phyloP scores from a whole-genome alignment of 345 rosid genomes.

The Eucalyptus viminalis region DNA sequence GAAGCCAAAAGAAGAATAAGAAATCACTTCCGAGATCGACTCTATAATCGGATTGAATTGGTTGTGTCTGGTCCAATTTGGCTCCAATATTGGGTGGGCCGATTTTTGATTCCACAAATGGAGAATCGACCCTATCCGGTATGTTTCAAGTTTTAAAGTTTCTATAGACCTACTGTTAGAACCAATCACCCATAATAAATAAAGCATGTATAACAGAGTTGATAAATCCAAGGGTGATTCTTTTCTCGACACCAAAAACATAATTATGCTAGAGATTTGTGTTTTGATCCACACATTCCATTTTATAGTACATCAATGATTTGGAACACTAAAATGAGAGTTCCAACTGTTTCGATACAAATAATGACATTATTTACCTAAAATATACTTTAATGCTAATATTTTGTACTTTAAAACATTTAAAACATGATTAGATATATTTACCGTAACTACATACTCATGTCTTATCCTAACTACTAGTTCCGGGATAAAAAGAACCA shows the following conservation, averaged over 20 bases:
- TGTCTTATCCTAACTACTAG: not conserved
- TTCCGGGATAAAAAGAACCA: not conserved
- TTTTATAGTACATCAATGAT: not conserved
- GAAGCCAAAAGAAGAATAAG: not conserved
- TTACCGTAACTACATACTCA: not conserved
- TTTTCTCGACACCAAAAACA: too few relatives aligned
- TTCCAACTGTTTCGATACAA: rapidly evolving
- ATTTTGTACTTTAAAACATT: not conserved
- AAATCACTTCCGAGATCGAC: not conserved
- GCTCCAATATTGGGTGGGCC: not conserved
- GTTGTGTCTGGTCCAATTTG: rapidly evolving
- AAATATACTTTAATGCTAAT: not conserved
- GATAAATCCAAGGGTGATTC: not conserved
- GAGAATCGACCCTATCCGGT: rapidly evolving
- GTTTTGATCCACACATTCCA: rapidly evolving
- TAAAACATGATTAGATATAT: not conserved
- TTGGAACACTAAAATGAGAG: not conserved
- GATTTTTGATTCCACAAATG: rapidly evolving
- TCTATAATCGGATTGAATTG: rapidly evolving
- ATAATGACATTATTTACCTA: not conserved
- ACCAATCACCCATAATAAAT: rapidly evolving
- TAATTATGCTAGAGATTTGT: too few relatives aligned
- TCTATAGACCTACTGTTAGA: rapidly evolving
- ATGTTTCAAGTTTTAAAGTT: too few relatives aligned
- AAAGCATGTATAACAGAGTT: too few relatives aligned